Conservation (phyloP, 2,329 filamentous ascomycete genomes). For the Cercospora sojina region DNA sequence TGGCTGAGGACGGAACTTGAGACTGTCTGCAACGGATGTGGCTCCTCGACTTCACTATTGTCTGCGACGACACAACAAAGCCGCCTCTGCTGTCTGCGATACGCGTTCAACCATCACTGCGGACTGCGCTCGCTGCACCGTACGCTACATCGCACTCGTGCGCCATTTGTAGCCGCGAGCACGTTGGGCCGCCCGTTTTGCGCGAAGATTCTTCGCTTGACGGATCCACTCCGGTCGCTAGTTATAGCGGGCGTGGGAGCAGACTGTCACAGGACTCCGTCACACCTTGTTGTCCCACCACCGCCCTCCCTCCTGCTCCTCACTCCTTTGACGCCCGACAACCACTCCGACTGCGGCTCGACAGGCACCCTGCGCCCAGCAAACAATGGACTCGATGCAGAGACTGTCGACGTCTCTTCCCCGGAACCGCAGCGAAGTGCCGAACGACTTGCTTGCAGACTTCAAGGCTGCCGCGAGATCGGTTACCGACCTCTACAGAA, state of each 20-base stretch:
- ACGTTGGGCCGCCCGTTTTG: neutral
- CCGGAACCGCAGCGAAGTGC: slow-evolving; percentile 32
- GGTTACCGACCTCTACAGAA: slow-evolving; percentile 95
- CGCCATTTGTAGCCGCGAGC: neutral
- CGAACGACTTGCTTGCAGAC: slow-evolving; percentile 67
- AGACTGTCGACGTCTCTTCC: slow-evolving; percentile 62
- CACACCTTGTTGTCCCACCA: slow-evolving; percentile 11
- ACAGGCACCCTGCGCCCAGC: neutral
- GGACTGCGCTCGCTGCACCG: neutral
- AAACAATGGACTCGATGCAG: slow-evolving; percentile 62
- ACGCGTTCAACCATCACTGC: neutral
- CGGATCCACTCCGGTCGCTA: neutral
- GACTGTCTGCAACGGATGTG: neutral
- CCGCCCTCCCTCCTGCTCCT: slow-evolving; percentile 2
- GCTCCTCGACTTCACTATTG: neutral
- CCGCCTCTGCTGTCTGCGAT: neutral
- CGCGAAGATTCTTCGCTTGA: slow-evolving; percentile 3
- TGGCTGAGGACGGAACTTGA: neutral
- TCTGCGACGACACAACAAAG: neutral
- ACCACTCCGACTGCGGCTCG: slow-evolving; percentile 1
- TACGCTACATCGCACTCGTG: neutral
- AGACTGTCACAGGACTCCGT: slow-evolving; percentile 4
- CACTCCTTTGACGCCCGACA: slow-evolving; percentile 5
- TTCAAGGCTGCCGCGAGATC: slow-evolving; percentile 92
- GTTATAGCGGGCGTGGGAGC: neutral